Evolutionary conservation across 179 eudicot species (phyloP).

Genomic region (Sideroxylon spinosum): DNA sequence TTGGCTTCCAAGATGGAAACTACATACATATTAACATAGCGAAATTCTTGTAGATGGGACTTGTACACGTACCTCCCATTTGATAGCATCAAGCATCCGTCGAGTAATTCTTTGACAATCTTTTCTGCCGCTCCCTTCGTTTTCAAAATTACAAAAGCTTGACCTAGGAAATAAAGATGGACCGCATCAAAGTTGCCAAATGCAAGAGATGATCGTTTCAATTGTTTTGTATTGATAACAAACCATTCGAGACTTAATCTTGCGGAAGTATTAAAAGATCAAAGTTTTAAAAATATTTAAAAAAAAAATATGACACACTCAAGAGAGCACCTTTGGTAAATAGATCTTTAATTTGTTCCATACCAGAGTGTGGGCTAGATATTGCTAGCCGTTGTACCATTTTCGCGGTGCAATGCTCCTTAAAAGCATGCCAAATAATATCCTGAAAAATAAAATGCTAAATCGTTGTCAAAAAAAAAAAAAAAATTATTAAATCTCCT

Average conservation of each 20-base stretch:
- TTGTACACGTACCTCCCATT: slow-evolving; percentile 40
- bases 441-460: slow-evolving; percentile 14
- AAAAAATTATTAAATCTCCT: neutral
- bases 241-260: no score
- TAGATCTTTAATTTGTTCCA: neutral
- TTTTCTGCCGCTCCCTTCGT: slow-evolving; percentile 41
- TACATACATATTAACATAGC: no score
- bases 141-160: slow-evolving; percentile 53
- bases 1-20: no score
- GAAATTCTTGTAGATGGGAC: no score
- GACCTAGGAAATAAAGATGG: slow-evolving; percentile 31
- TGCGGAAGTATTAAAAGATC: no score
- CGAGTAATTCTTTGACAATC: slow-evolving; percentile 33
- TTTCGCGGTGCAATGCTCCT: slow-evolving; percentile 16
- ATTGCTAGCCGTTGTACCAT: slow-evolving; percentile 13
- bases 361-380: slow-evolving; percentile 17
- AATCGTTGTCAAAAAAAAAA: neutral
- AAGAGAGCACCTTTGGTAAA: neutral
- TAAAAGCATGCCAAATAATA: slow-evolving; percentile 19
- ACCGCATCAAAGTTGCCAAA: neutral
- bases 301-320: no score
- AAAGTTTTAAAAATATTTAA: no score
- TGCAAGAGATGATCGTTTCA: no score
- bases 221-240: no score
- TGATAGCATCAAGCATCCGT: slow-evolving; percentile 54